Percentiles rank a stretch among this genome's conserved stretches.
These are phyloP conservation scores for Suhomyces ambrosiae DNA, from an alignment of 1,139 yeast genomes.

Conservation along the genomic window DNA sequence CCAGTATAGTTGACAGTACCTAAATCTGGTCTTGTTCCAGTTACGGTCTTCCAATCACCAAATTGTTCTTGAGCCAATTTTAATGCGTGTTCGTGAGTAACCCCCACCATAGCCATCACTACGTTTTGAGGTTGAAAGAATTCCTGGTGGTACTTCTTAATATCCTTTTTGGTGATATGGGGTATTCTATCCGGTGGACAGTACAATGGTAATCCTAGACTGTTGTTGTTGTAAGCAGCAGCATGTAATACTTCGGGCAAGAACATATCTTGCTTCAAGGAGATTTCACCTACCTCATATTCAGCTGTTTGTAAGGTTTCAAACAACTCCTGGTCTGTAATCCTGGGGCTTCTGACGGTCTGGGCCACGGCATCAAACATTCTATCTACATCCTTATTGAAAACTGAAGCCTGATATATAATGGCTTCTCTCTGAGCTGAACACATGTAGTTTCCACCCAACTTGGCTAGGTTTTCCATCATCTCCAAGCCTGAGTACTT, in stretches of 20 bases:
- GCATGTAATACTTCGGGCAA: slow-evolving; percentile 87
- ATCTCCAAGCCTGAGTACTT: slow-evolving; percentile 65
- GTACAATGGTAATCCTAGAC: slow-evolving; percentile 83
- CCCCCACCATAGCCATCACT: slow-evolving; percentile 89
- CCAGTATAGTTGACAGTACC: slow-evolving; percentile 71
- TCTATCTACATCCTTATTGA: slow-evolving; percentile 78
- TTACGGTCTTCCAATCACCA: slow-evolving; percentile 56
- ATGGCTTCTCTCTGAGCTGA: slow-evolving; percentile 90
- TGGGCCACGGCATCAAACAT: slow-evolving; percentile 84
- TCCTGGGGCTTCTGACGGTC: slow-evolving; percentile 70
- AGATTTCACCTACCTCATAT: slow-evolving; percentile 81
- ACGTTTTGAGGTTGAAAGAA: slow-evolving; percentile 81
- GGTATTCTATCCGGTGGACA: slow-evolving; percentile 75
- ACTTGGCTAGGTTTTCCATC: slow-evolving; percentile 70
- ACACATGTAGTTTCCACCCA: slow-evolving; percentile 96
- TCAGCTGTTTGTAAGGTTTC: slow-evolving; percentile 76
- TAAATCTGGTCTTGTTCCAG: slow-evolving; percentile 34
- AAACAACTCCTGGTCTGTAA: slow-evolving; percentile 68
- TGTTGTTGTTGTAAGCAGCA: slow-evolving; percentile 71
- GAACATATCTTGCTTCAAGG: slow-evolving; percentile 81
- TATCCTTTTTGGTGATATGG: slow-evolving; percentile 51
- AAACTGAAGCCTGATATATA: slow-evolving; percentile 93
- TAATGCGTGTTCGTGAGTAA: slow-evolving; percentile 70
- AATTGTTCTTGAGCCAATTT: slow-evolving; percentile 63
- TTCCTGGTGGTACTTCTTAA: slow-evolving; percentile 62